Evolutionary conservation across 2,329 filamentous ascomycete genomes (phyloP).

Genomic region (Rugonectria rugulosa): DNA sequence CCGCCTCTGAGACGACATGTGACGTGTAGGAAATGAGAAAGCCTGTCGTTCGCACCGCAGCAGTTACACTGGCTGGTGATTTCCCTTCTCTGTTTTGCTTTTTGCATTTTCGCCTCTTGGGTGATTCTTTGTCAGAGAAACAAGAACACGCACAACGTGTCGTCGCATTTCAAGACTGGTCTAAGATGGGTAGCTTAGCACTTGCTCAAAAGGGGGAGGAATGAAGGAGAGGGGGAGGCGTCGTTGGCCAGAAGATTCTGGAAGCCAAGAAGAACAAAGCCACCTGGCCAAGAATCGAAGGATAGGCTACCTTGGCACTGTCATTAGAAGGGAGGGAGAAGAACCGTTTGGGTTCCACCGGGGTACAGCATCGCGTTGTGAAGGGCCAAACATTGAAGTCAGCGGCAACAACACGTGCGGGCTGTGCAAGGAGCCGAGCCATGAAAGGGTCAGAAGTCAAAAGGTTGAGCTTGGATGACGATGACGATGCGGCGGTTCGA

Average conservation of each 20-base stretch:
- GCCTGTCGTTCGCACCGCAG: not conserved
- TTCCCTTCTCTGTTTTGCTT: not conserved
- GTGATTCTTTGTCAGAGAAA: not conserved
- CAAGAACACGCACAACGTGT: no score
- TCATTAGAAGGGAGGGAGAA: no score
- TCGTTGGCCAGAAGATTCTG: not conserved
- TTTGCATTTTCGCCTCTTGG: not conserved
- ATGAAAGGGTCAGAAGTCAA: not conserved
- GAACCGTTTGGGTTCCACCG: no score
- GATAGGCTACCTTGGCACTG: no score
- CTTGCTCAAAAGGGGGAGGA: not conserved
- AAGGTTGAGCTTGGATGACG: not conserved
- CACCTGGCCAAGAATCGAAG: no score
- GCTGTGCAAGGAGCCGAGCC: no score
- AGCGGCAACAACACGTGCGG: no score
- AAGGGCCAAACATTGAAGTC: no score
- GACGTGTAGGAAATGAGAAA: not conserved
- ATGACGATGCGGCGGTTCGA: not conserved
- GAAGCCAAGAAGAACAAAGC: no score
- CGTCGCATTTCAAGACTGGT: not conserved
- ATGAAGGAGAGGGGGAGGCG: not conserved
- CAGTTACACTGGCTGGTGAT: not conserved
- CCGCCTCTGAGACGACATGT: slow-evolving; percentile 4
- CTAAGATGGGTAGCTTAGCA: not conserved
- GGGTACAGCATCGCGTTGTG: no score